These are phyloP conservation scores for Symmetrospora coprosmae DNA, from an alignment of 768 basidiomycete species.

Conservation along the genomic window DNA sequence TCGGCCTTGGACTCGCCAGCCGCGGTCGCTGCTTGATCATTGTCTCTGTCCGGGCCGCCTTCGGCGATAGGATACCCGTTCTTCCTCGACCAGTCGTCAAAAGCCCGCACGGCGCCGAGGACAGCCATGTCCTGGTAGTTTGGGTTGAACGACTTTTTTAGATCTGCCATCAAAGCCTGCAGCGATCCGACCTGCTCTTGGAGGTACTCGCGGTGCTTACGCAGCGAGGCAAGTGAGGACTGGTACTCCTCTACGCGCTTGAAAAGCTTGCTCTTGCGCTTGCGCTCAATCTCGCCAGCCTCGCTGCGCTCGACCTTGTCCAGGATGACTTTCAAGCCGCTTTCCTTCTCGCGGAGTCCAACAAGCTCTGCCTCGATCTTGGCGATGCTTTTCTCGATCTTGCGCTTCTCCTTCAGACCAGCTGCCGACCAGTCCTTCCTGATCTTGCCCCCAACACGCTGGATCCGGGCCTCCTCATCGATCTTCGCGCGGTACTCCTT, in stretches of 20 bases:
- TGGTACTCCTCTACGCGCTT: conserved; percentile 57
- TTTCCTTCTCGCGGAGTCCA: conserved; percentile 34
- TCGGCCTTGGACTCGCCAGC: conserved; percentile 3
- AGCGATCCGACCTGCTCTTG: conserved; percentile 62
- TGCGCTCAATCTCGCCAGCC: conserved; percentile 64
- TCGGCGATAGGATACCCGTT: conserved; percentile 42
- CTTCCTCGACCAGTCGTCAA: conserved; percentile 47
- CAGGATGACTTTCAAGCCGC: conserved; percentile 61
- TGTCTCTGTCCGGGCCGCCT: conserved; percentile 2
- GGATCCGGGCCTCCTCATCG: conserved; percentile 61
- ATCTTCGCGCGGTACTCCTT: conserved; percentile 51
- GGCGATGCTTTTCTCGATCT: conserved; percentile 54
- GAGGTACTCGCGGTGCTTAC: conserved; percentile 56
- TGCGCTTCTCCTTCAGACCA: conserved; percentile 76
- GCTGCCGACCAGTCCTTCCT: conserved; percentile 72
- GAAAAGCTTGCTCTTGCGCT: conserved; percentile 69
- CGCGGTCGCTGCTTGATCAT: conserved; percentile 5
- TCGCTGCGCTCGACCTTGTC: conserved; percentile 64
- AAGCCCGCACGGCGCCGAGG: conserved; percentile 85
- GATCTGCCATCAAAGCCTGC: conserved; percentile 63
- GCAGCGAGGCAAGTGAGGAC: conserved; percentile 60
- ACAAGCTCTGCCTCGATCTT: conserved; percentile 47
- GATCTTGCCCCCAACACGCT: conserved; percentile 84
- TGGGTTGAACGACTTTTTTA: conserved; percentile 78
- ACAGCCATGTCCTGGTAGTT: conserved; percentile 99